These are phyloP conservation scores for Dacryopinax spathularia DNA, from an alignment of 768 basidiomycete genomes.

Conservation along the genomic window DNA sequence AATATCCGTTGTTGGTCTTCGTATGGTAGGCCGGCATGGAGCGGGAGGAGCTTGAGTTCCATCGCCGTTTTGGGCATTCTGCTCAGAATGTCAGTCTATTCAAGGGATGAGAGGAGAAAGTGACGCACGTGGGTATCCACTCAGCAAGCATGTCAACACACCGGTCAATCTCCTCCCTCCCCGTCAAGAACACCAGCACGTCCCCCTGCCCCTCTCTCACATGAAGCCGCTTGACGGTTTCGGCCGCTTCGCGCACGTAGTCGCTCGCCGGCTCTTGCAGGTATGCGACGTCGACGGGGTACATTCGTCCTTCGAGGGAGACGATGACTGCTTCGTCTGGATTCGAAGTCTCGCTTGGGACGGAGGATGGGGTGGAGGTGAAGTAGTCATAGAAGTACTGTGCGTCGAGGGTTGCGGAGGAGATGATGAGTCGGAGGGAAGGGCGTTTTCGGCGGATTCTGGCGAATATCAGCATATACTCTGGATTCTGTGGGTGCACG, in stretches of 20 bases:
- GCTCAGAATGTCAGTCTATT: conserved; percentile 31
- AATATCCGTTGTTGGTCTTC: conserved; percentile 84
- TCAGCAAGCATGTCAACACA: conserved; percentile 72
- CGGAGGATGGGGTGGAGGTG: conserved; percentile 37
- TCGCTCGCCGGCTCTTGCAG: conserved; percentile 61
- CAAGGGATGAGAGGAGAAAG: not conserved
- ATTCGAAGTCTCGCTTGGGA: not conserved
- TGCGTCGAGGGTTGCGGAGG: conserved; percentile 93
- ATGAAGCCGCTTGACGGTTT: conserved; percentile 59
- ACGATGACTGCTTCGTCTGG: conserved; percentile 65
- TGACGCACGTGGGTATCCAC: conserved; percentile 51
- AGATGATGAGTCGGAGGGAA: conserved; percentile 78
- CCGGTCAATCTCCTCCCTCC: conserved; percentile 88
- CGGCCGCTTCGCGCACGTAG: conserved; percentile 68
- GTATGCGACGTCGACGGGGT: conserved; percentile 88
- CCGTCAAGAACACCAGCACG: conserved; percentile 86
- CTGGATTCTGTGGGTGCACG: not conserved
- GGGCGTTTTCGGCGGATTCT: conserved; percentile 89
- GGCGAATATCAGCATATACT: conserved; percentile 9
- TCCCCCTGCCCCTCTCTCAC: conserved; percentile 80
- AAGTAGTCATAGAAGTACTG: conserved; percentile 82
- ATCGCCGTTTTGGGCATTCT: conserved; percentile 34
- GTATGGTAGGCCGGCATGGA: conserved; percentile 79
- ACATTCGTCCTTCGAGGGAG: conserved; percentile 85
- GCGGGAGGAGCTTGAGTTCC: conserved; percentile 50